phyloP scores from a whole-genome alignment of 306 rosid species.

The Rosa multiflora region DNA sequence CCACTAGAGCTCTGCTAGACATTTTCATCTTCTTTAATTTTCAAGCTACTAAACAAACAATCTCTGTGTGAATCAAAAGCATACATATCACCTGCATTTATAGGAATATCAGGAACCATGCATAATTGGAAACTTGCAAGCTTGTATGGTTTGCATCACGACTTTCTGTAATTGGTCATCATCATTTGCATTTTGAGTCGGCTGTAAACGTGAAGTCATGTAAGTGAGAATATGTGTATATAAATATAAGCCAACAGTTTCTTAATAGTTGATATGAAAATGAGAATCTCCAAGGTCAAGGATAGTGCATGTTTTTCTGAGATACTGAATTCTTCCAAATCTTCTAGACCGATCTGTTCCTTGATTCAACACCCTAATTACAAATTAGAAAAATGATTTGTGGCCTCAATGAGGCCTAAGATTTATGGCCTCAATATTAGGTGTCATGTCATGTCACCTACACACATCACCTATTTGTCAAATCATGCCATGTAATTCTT shows the following conservation, averaged over 20 bases:
- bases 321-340: background rate
- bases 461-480: too few relatives aligned
- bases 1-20: background rate
- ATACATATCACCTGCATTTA: background rate
- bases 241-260: background rate
- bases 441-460: too few relatives aligned
- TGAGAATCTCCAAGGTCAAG: conserved; percentile 4
- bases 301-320: background rate
- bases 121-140: background rate
- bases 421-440: too few relatives aligned
- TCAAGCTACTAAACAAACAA: background rate
- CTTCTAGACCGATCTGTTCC: background rate
- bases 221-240: background rate
- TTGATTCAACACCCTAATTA: background rate
- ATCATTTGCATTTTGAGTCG: background rate
- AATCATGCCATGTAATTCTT: too few relatives aligned
- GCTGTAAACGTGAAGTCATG: conserved; percentile 6
- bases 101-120: background rate
- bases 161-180: background rate
- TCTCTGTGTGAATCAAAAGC: background rate
- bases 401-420: too few relatives aligned
- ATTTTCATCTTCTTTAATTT: conserved; percentile 5
- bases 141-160: conserved; percentile 12
- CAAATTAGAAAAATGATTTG: too few relatives aligned
- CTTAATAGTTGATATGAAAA: background rate